Evolutionary conservation across 768 basidiomycete species (phyloP).

Genomic region (Mycena floridula): DNA sequence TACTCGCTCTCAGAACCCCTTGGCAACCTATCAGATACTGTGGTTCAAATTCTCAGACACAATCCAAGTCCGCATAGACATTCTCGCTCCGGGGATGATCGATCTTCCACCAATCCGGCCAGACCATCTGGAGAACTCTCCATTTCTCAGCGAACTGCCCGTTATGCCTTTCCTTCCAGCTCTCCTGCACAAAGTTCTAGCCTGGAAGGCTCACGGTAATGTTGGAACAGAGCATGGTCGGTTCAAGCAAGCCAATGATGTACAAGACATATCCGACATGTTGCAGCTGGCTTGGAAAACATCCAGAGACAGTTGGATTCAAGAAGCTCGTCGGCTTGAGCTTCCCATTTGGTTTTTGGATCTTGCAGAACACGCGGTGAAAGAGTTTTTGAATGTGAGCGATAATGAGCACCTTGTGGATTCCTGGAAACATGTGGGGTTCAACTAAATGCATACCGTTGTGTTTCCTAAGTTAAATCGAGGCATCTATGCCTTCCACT

Average conservation of each 20-base stretch:
- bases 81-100: conserved; percentile 14
- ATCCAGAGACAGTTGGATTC: too few species aligned
- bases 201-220: conserved; percentile 9
- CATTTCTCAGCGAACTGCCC: too few species aligned
- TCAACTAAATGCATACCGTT: too few species aligned
- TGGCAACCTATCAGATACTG: conserved; percentile 6
- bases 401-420: too few species aligned
- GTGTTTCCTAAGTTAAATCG: too few species aligned
- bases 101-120: conserved; percentile 12
- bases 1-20: not conserved
- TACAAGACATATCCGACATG: not conserved
- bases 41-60: too few species aligned
- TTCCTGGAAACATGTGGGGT: too few species aligned
- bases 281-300: not conserved
- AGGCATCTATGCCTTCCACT: not conserved
- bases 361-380: too few species aligned
- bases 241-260: not conserved
- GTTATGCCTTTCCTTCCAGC: conserved; percentile 24
- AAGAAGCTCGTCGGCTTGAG: too few species aligned
- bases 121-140: not conserved
- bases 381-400: too few species aligned
- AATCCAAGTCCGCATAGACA: conserved; percentile 15
- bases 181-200: conserved; percentile 26
- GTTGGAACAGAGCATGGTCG: conserved; percentile 1
- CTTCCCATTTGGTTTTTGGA: too few species aligned